Conservation (phyloP, 1,284 basidiomycete genomes). For the Anthracocystis walkeri region DNA sequence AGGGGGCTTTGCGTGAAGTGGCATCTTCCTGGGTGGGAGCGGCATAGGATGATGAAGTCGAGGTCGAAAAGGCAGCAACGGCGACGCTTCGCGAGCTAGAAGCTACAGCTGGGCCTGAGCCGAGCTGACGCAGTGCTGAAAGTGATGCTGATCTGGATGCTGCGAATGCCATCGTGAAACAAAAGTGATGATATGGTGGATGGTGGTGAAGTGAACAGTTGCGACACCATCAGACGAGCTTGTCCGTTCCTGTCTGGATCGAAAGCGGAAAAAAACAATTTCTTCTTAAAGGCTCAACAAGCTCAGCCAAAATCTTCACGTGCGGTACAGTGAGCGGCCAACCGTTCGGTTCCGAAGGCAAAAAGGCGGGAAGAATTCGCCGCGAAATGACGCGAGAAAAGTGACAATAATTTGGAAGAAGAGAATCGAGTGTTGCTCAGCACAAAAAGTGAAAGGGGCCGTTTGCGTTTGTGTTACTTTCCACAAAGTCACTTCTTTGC, state of each 20-base stretch:
- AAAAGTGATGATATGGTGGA: neutral
- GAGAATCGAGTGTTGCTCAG: neutral
- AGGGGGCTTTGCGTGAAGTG: conserved; percentile 38
- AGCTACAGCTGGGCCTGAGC: conserved; percentile 36
- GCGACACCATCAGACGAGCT: conserved; percentile 9
- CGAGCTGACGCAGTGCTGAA: conserved; percentile 25
- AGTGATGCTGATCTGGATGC: conserved; percentile 30
- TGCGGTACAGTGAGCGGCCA: conserved; percentile 7
- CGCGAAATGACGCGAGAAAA: neutral
- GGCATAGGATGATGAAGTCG: conserved; percentile 24
- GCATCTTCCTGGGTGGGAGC: conserved; percentile 32
- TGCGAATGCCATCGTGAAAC: conserved; percentile 26
- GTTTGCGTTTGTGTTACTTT: conserved; percentile 28
- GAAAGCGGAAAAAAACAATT: conserved; percentile 2
- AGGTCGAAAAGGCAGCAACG: conserved; percentile 29
- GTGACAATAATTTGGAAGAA: conserved; percentile 17
- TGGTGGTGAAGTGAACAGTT: neutral
- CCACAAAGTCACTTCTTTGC: conserved; percentile 12
- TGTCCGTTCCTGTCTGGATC: neutral
- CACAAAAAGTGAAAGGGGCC: too few species aligned
- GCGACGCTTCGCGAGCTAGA: conserved; percentile 40
- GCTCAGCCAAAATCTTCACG: conserved; percentile 2
- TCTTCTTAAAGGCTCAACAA: conserved; percentile 4
- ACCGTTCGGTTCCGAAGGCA: neutral
- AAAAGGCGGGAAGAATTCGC: too few species aligned